Base-by-base conservation (phyloP, 1,139 yeast genomes). In the Suhomyces taliae region DNA sequence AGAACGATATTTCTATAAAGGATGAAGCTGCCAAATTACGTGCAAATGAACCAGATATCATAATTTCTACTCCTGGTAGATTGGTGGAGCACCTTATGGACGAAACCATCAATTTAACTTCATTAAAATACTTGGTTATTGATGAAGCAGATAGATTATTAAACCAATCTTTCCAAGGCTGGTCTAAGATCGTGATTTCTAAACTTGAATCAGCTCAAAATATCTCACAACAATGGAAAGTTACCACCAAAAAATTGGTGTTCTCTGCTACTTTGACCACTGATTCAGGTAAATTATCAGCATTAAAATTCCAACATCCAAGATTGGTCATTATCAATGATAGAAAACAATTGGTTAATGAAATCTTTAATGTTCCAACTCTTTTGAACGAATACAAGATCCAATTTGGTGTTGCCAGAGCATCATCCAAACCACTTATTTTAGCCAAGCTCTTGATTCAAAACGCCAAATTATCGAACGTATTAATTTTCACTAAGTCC, bases 141-240 rank as follows among this genome's bases (percentile, higher is more conserved):
- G 99, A 93, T 68, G 99, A 93, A 67, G 99, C 98, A 2, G 99
- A 93, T 70, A 75, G 97, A 50, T 72, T 93, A 47, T 76, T 93
- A 53, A 90, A 90, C 61, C 98, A 93, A 64, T 82, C 89, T 31
- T 93, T 90, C 66, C 98, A 93, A 65, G 90, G 90, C 62, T 93
- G 99, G 99, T 83, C 91, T 53, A 78, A 79, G 43, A 75, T 83
- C 1, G 69, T 93, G n/a, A 77, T 86, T 47, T 55, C 69, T 3
- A 74, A 76, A 32, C 63, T 85, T 32, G 80, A 79, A 35, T 39
- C 48, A 12, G 27, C 36, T 2, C 46, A 53, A n/a, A 58, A 61
- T 54, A 46, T 53, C 5, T 53, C 58, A 7, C 54, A 59, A 12
- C 44, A 48, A 26, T 74, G 77, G 74, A 56, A 50, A 12, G 50